phyloP scores from a whole-genome alignment of 164 flowering plant species.

The Buxus sempervirens region DNA sequence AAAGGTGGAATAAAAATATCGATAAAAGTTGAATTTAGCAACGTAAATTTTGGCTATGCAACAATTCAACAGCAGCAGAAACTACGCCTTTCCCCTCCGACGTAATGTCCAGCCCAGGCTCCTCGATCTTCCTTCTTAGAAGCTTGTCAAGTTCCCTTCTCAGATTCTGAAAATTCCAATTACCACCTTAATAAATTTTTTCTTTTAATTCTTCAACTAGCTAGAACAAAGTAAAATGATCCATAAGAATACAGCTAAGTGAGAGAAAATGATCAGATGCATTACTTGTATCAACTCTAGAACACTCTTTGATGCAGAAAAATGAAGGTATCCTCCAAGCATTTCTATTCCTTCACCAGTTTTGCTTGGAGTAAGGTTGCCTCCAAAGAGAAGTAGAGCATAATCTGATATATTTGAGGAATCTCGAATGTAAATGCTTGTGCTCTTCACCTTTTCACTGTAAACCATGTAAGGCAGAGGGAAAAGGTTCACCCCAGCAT shows the following conservation, averaged over 20 bases:
- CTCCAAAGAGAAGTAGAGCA: constrained; percentile 92
- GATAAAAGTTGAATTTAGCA: too few relatives aligned
- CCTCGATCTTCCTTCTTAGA: constrained; percentile 73
- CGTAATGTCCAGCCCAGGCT: constrained; percentile 71
- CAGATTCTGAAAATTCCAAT: constrained; percentile 56
- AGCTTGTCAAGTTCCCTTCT: constrained; percentile 82
- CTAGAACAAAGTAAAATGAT: background rate
- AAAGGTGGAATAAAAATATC: too few relatives aligned
- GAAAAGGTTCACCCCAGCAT: constrained; percentile 79
- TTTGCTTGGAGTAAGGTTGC: constrained; percentile 67
- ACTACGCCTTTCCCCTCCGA: constrained; percentile 84
- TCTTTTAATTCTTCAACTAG: background rate
- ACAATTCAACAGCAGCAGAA: constrained; percentile 78
- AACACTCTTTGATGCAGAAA: constrained; percentile 86
- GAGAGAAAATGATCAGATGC: background rate
- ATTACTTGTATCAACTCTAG: constrained; percentile 71
- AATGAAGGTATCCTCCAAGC: constrained; percentile 97
- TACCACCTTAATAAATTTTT: background rate
- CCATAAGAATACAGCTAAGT: background rate
- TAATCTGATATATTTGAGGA: constrained; percentile 96
- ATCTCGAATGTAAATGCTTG: constrained; percentile 70
- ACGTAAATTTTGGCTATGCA: constrained; percentile 51
- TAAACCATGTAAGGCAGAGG: constrained; percentile 93
- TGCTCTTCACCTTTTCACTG: constrained; percentile 90
- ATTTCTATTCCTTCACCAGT: constrained; percentile 88